These are phyloP conservation scores for Staphylotrichum tortipilum DNA, from an alignment of 495 filamentous ascomycete species.

Conservation along the genomic window DNA sequence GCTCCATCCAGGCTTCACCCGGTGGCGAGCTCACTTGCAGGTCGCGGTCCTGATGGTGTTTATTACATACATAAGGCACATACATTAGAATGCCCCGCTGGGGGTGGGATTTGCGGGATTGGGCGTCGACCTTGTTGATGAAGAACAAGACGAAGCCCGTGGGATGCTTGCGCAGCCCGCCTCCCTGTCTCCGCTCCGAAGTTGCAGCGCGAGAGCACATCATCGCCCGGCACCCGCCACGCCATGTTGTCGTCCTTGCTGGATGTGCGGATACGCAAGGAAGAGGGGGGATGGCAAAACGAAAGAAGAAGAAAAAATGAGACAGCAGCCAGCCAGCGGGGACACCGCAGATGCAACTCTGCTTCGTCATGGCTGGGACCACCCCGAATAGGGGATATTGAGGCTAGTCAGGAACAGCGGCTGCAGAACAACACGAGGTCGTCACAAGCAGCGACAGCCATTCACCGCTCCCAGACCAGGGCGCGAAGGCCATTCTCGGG, in stretches of 20 bases:
- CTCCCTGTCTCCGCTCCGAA: background rate
- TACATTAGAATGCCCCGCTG: constrained; percentile 1
- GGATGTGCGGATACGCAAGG: background rate
- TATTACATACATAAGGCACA: too few species aligned
- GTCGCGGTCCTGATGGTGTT: constrained; percentile 6
- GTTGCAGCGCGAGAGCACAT: constrained; percentile 2
- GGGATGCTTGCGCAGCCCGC: background rate
- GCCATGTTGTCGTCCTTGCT: background rate
- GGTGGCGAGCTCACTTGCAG: constrained; percentile 19
- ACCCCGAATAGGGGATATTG: background rate
- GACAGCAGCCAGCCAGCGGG: background rate
- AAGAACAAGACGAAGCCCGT: background rate
- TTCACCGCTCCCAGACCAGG: constrained; percentile 4
- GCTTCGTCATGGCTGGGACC: background rate
- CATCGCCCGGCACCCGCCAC: background rate
- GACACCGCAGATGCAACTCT: background rate
- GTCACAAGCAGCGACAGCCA: background rate
- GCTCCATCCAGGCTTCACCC: constrained; percentile 17
- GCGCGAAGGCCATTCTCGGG: constrained; percentile 8
- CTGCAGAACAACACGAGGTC: constrained; percentile 16
- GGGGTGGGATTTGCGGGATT: constrained; percentile 5
- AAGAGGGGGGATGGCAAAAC: too few species aligned
- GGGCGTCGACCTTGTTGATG: background rate
- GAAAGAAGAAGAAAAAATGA: background rate
- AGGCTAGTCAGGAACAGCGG: constrained; percentile 10